Evolutionary conservation across 352 stramenopile species (phyloP), one percentile per base, ranked within the genome.

Genomic region (Phytophthora melonis): DNA sequence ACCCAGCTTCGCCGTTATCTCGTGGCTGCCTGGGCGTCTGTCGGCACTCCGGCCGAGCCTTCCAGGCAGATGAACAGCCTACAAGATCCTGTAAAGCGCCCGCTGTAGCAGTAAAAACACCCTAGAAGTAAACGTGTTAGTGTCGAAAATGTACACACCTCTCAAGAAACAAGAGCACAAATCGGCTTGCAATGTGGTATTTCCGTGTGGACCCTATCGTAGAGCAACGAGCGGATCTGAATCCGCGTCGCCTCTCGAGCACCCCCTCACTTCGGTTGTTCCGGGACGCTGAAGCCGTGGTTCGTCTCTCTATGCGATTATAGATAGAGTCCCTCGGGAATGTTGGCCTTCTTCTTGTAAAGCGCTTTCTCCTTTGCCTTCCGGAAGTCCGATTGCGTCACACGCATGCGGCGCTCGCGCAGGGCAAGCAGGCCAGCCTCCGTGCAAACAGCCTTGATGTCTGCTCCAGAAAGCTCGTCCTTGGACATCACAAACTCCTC

Each of bases 311-410:
- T 79, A 72, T 65, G 60, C 68, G 53, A 53, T 79, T 98, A 99
- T 79, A 99, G 87, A 87, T 99, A 99, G 67, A 99, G 89, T 36
- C 98, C 98, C 83, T 99, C 98, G 0, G 98, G 98, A 77, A 99
- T 98, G 90, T 99, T 99, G 67, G 98, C 98, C 90, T 99, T 99
- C 89, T 99, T 99, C 67, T 98, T 96, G 90, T 99, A 99, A 65
- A 99, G 90, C 14, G 98, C 98, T 84, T 99, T 99, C 88, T 99
- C 98, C 84, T 99, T 99, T 34, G 98, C 98, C 89, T 99, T 99
- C 64, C 97, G 91, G 84, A 99, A 99, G 79, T 99, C 98, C 58
- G 98, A 93, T 84, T 99, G 98, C 53, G 97, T 99, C 50, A 99
- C 98, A 76, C 99, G 99, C 98, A 99, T 99, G 72, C 98, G 92